Percentiles rank a stretch among this genome's conserved stretches.
phyloP scores from a whole-genome alignment of 1,284 basidiomycete genomes.

The Cystobasidium pallidum region DNA sequence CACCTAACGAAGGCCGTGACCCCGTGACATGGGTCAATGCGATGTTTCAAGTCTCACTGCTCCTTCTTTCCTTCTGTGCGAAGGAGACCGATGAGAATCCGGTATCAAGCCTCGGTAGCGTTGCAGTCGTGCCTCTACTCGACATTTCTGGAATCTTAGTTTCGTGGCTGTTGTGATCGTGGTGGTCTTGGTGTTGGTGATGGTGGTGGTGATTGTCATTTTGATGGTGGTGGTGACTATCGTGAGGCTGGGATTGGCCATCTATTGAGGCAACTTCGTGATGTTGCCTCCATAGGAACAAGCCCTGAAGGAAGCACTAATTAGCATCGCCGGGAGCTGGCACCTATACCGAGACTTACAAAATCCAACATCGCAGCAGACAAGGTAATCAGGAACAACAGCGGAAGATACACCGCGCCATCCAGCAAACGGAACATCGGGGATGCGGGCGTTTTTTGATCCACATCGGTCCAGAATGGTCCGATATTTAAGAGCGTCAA shows the following conservation, averaged over 20 bases:
- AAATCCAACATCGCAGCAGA: constrained; percentile 16
- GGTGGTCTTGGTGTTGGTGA: not conserved
- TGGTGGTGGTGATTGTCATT: not conserved
- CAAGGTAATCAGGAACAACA: constrained; percentile 4
- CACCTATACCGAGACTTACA: not conserved
- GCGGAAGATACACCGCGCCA: not conserved
- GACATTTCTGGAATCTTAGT: not conserved
- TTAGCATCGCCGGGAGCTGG: no score
- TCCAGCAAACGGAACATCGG: constrained; percentile 16
- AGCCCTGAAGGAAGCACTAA: not conserved
- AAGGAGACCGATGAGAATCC: not conserved
- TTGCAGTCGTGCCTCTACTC: not conserved
- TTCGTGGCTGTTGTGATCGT: not conserved
- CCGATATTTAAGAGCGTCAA: constrained; percentile 20
- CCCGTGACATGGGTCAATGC: not conserved
- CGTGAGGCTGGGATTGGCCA: not conserved
- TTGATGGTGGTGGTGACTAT: no score
- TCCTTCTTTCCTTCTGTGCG: not conserved
- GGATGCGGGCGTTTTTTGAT: constrained; percentile 1
- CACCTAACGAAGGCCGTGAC: not conserved
- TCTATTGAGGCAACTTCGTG: not conserved
- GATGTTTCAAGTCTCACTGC: not conserved
- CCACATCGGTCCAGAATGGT: constrained; percentile 15
- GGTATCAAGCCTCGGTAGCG: not conserved
- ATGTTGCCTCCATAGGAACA: constrained; percentile 27